Base-by-base conservation (phyloP, 2,329 filamentous ascomycete species). In the Coleophoma cylindrospora region DNA sequence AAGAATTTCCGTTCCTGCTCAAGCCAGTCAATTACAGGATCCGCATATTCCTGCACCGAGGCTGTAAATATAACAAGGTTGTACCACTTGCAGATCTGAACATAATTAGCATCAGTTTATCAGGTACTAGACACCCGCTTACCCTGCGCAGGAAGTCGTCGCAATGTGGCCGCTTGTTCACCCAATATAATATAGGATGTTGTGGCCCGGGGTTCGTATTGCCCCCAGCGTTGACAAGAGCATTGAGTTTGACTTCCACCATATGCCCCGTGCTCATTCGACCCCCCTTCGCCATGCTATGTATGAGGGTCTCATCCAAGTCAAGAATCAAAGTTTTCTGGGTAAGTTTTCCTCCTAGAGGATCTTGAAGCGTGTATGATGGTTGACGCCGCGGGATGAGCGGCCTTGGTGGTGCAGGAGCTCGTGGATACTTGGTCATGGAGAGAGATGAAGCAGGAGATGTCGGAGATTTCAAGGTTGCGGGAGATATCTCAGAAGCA, bases 11-110 rank as follows among this genome's bases (percentile, higher is more conserved):
- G 84, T 70, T 99, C 94, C 58, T 90, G 85, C 71, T 99, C 94
- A 53, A 99, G 79, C 91, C 91, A 97, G 76, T 99, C 94, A 66
- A 99, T 97, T 50, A 99, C 94, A 0, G 94, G 94, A 68, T 99
- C 94, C 50, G 94, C 94, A 64, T 99, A 99, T 68, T 99, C 94
- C 68, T 99, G 94, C 36, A 99, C 94, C 17, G 91, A 96, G 3
- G 94, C 94, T 10, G 94, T 99, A 68, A 99, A 99, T 43, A 97
- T 79, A 47, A 99, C 89, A 14, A 99, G 75, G 66, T 96, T 97
- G 72, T 95, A 99, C 94, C 94, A 99, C 73, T 96, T 96, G 75
- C 85, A 91, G 43, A 96, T 83, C 76, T 94, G 66, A n/a, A 38
- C 27, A 44, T 32, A 33, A 52, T 67, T 52, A 68, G 63, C 50